phyloP scores from a whole-genome alignment of 75 land plant genomes.

The Isoetes taiwanensis region DNA sequence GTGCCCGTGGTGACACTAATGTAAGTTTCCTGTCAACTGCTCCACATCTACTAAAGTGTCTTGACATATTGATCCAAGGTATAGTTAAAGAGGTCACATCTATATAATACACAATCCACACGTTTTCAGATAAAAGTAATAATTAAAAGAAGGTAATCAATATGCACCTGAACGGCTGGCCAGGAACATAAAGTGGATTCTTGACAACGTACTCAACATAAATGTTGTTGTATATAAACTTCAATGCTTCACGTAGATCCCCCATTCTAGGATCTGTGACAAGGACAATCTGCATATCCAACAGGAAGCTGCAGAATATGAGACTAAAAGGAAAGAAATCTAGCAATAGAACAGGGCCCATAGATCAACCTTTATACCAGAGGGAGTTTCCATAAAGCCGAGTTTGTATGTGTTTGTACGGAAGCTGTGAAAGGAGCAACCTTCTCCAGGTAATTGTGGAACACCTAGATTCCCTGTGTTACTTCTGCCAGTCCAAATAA shows the following conservation, averaged over 20 bases:
- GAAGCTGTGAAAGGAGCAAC: constrained; percentile 91
- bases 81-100: no score
- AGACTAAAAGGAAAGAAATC: not conserved
- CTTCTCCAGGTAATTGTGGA: constrained; percentile 80
- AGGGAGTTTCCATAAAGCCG: constrained; percentile 89
- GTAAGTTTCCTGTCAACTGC: no score
- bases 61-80: no score
- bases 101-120: no score
- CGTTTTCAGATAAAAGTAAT: no score
- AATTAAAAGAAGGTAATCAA: no score
- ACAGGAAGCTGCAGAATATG: not conserved
- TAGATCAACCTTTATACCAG: constrained; percentile 77
- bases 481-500: constrained; percentile 28
- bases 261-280: constrained; percentile 80
- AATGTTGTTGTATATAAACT: constrained; percentile 72
- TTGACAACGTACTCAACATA: constrained; percentile 95
- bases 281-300: constrained; percentile 48
- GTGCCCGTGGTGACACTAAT: no score
- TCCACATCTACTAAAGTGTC: no score
- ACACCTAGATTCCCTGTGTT: constrained; percentile 81
- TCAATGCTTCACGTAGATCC: constrained; percentile 79
- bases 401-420: constrained; percentile 94
- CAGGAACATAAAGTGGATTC: constrained; percentile 89
- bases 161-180: constrained; percentile 83
- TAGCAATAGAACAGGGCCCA: not conserved